Conservation (phyloP, 495 filamentous ascomycete species). For the Aspergillus leporis region DNA sequence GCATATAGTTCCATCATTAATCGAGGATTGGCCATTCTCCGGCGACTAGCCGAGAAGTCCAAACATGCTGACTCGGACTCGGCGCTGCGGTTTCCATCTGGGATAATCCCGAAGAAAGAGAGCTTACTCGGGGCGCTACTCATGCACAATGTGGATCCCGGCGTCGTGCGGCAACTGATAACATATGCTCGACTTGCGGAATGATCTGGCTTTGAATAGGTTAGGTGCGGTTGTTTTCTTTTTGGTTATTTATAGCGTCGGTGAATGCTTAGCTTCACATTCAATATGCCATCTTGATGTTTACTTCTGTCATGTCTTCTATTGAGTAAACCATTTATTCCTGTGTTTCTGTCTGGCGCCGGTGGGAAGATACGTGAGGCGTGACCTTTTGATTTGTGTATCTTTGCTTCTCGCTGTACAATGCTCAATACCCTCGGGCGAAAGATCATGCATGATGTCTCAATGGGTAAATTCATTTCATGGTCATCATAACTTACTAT, state of each 20-base stretch:
- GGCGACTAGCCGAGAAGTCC: constrained; percentile 69
- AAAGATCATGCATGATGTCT: constrained; percentile 34
- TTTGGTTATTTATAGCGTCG: constrained; percentile 25
- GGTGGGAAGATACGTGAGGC: constrained; percentile 28
- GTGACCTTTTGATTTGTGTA: constrained; percentile 39
- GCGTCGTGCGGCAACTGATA: constrained; percentile 70
- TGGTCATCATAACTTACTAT: constrained; percentile 12
- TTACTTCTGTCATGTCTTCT: constrained; percentile 34
- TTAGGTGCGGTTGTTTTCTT: constrained; percentile 20
- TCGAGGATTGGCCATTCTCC: constrained; percentile 68
- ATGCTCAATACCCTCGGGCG: constrained; percentile 47
- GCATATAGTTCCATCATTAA: constrained; percentile 61
- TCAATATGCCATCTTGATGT: constrained; percentile 27
- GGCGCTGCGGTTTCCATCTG: constrained; percentile 53
- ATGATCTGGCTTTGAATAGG: constrained; percentile 23
- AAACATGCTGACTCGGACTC: constrained; percentile 57
- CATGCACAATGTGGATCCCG: constrained; percentile 58
- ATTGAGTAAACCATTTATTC: constrained; percentile 26
- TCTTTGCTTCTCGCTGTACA: constrained; percentile 37
- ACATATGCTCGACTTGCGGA: constrained; percentile 66
- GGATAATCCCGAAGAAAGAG: constrained; percentile 68
- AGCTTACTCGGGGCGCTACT: constrained; percentile 67
- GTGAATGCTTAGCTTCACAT: constrained; percentile 16
- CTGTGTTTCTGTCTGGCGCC: constrained; percentile 25
- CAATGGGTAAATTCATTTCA: constrained; percentile 23